These are phyloP conservation scores for Dioscorea alata DNA, from an alignment of 106 monocot genomes.

Conservation along the genomic window DNA sequence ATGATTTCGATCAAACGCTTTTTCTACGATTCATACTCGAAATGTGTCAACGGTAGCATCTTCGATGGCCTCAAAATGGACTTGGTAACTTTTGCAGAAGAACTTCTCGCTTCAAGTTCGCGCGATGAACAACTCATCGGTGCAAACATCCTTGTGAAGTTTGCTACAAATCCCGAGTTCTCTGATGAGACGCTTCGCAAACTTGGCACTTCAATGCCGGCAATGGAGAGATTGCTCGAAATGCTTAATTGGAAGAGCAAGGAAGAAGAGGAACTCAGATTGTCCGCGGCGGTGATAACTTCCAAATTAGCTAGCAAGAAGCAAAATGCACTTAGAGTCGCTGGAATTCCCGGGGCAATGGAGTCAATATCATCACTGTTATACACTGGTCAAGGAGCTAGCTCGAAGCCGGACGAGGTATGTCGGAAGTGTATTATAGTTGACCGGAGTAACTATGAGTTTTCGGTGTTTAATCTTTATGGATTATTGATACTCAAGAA, in stretches of 20 bases:
- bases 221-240: conserved; percentile 70
- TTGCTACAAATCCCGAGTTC: conserved; percentile 30
- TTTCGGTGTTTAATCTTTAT: conserved; percentile 33
- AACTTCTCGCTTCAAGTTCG: conserved; percentile 50
- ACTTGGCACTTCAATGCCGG: conserved; percentile 40
- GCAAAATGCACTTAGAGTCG: conserved; percentile 62
- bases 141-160: conserved; percentile 40
- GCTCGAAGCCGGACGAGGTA: conserved; percentile 1
- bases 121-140: conserved; percentile 84
- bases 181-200: conserved; percentile 47
- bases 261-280: conserved; percentile 43
- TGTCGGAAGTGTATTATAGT: background rate
- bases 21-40: conserved; percentile 81
- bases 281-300: conserved; percentile 51
- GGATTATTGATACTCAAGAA: conserved; percentile 76
- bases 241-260: conserved; percentile 85
- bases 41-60: conserved; percentile 69
- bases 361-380: conserved; percentile 75
- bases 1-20: conserved; percentile 49
- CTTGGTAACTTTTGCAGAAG: conserved; percentile 63
- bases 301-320: conserved; percentile 74
- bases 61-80: conserved; percentile 93
- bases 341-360: conserved; percentile 72
- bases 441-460: conserved; percentile 16
- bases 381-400: conserved; percentile 13